Conservation (phyloP, 108 stramenopile species). For the Skeletonema tropicum region DNA sequence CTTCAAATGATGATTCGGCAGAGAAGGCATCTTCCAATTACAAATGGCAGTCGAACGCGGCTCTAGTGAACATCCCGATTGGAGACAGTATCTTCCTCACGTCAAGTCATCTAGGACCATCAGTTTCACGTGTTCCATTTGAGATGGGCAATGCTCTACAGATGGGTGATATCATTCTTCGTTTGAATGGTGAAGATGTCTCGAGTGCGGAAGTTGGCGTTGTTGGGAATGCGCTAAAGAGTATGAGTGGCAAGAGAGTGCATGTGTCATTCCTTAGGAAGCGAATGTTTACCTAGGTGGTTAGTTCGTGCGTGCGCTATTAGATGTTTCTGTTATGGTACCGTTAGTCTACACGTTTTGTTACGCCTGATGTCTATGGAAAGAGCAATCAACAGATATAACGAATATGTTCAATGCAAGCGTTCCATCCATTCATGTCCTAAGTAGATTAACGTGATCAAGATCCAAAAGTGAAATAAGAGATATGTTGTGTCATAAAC, state of each 20-base stretch:
- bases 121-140: constrained; percentile 2
- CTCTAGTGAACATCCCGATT: neutral
- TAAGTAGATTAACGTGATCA: neutral
- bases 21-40: neutral
- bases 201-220: constrained; percentile 8
- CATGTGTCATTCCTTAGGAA: constrained; percentile 25
- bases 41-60: constrained; percentile 20
- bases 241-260: constrained; percentile 12
- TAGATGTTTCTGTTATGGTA: neutral
- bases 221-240: constrained; percentile 13
- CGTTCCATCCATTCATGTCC: neutral
- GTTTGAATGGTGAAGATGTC: constrained; percentile 31
- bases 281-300: constrained; percentile 7
- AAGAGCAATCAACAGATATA: neutral
- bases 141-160: constrained; percentile 2
- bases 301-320: neutral
- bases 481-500: neutral
- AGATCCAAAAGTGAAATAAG: neutral
- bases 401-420: neutral
- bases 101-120: constrained; percentile 21
- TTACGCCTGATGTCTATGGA: neutral
- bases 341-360: neutral
- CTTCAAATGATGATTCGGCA: constrained; percentile 6
- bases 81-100: constrained; percentile 1
- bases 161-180: constrained; percentile 31